Percentiles rank a stretch among this genome's conserved stretches.
Conservation (phyloP, 2,329 filamentous ascomycete species). For the Aspergillus sp. region DNA sequence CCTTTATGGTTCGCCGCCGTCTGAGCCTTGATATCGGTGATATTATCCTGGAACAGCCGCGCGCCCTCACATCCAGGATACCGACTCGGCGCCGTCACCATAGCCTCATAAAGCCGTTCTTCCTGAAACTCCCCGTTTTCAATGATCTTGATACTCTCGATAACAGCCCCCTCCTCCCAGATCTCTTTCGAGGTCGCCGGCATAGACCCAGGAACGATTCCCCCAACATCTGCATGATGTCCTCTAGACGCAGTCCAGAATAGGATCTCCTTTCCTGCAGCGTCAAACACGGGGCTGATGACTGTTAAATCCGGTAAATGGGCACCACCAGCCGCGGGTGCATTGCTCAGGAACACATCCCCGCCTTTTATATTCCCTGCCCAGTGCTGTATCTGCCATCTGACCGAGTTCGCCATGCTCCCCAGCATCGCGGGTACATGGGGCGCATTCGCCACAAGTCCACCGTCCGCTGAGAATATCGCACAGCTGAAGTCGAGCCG, state of each 20-base stretch:
- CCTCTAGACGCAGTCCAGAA: slow-evolving; percentile 81
- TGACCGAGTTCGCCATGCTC: slow-evolving; percentile 81
- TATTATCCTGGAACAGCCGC: slow-evolving; percentile 75
- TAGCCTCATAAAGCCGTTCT: slow-evolving; percentile 67
- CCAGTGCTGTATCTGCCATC: slow-evolving; percentile 78
- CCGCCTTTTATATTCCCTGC: slow-evolving; percentile 73
- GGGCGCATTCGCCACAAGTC: slow-evolving; percentile 68
- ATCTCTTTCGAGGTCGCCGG: slow-evolving; percentile 57
- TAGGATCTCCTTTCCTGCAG: slow-evolving; percentile 65
- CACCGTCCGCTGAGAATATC: slow-evolving; percentile 74
- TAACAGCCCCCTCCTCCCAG: slow-evolving; percentile 49
- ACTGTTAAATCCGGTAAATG: slow-evolving; percentile 81
- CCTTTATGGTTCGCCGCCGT: slow-evolving; percentile 67
- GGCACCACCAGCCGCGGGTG: slow-evolving; percentile 80
- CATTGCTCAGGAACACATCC: slow-evolving; percentile 80
- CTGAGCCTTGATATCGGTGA: slow-evolving; percentile 84
- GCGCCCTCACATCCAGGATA: slow-evolving; percentile 77
- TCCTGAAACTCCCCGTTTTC: slow-evolving; percentile 77
- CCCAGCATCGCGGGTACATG: slow-evolving; percentile 80
- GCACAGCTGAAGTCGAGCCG: slow-evolving; percentile 81
- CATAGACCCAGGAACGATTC: slow-evolving; percentile 80
- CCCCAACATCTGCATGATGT: slow-evolving; percentile 82
- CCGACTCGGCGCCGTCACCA: slow-evolving; percentile 71
- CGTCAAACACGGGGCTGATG: slow-evolving; percentile 74
- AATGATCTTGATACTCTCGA: slow-evolving; percentile 62